Conservation (phyloP, 176 grass and related monocot species). For the Pontederia crassipes region DNA sequence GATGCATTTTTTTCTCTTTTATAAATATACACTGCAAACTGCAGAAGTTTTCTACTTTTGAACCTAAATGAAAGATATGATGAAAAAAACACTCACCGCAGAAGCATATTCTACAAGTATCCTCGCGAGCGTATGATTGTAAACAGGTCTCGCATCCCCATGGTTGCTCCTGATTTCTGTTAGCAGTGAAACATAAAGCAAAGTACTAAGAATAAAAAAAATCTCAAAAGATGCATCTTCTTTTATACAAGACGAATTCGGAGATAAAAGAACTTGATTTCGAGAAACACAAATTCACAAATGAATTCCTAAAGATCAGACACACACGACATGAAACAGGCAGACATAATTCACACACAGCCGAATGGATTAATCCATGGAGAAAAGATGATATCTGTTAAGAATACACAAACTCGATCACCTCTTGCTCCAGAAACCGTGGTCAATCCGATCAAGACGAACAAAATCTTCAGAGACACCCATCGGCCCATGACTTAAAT, state of each 20-base stretch:
- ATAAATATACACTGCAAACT: too few species aligned
- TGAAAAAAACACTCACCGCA: slow-evolving; percentile 39
- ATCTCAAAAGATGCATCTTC: not conserved
- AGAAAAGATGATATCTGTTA: not conserved
- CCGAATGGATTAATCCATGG: too few species aligned
- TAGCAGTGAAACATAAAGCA: not conserved
- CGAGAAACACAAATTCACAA: slow-evolving; percentile 7
- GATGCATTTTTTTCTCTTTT: too few species aligned
- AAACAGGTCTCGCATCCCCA: slow-evolving; percentile 24
- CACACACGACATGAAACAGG: too few species aligned
- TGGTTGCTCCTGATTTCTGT: slow-evolving; percentile 22
- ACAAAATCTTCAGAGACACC: not conserved
- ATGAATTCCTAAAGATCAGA: too few species aligned
- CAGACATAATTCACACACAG: too few species aligned
- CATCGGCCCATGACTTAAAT: not conserved
- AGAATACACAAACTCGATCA: slow-evolving; percentile 1
- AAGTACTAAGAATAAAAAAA: not conserved
- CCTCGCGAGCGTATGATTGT: slow-evolving; percentile 62
- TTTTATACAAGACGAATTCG: not conserved
- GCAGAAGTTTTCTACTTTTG: too few species aligned
- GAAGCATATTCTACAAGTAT: slow-evolving; percentile 81
- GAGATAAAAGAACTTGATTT: not conserved
- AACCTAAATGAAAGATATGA: too few species aligned
- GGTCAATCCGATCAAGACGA: not conserved
- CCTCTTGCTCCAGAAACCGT: slow-evolving; percentile 14